These are phyloP conservation scores for Kondoa subrosea DNA, from an alignment of 768 basidiomycete species.

Conservation along the genomic window DNA sequence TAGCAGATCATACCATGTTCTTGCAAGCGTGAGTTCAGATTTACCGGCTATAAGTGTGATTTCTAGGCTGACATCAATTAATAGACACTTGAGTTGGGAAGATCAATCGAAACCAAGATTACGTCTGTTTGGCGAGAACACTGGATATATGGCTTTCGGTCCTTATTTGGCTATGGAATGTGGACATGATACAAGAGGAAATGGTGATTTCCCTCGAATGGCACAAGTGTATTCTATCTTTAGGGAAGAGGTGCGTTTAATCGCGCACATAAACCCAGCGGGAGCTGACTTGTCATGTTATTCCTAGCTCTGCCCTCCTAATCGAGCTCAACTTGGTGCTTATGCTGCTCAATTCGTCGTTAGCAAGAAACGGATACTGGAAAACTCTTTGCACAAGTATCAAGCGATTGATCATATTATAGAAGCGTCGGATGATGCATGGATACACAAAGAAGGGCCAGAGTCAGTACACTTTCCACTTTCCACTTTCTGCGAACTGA, in stretches of 20 bases:
- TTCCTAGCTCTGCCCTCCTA: constrained; percentile 20
- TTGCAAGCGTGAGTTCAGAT: constrained; percentile 9
- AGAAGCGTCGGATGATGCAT: constrained; percentile 12
- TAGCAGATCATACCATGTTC: constrained; percentile 21
- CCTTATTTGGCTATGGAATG: constrained; percentile 19
- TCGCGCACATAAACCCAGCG: constrained; percentile 17
- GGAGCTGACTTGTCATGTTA: not conserved
- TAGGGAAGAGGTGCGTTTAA: constrained; percentile 25
- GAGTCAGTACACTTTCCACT: not conserved
- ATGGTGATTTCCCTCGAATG: constrained; percentile 27
- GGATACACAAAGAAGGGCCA: constrained; percentile 16
- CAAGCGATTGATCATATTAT: constrained; percentile 19
- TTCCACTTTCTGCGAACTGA: not conserved
- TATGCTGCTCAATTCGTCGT: constrained; percentile 32
- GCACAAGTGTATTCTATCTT: constrained; percentile 31
- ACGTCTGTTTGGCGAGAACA: constrained; percentile 7
- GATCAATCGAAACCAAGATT: constrained; percentile 13
- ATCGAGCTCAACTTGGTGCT: constrained; percentile 23
- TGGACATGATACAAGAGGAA: constrained; percentile 27
- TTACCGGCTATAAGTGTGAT: not conserved
- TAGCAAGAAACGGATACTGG: constrained; percentile 27
- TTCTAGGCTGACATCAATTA: not conserved
- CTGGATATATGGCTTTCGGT: constrained; percentile 14
- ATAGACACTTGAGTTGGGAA: constrained; percentile 17
- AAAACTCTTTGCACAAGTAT: constrained; percentile 26